Evolutionary conservation across 495 filamentous ascomycete genomes (phyloP).

Genomic region (Aspergillus hancockii): DNA sequence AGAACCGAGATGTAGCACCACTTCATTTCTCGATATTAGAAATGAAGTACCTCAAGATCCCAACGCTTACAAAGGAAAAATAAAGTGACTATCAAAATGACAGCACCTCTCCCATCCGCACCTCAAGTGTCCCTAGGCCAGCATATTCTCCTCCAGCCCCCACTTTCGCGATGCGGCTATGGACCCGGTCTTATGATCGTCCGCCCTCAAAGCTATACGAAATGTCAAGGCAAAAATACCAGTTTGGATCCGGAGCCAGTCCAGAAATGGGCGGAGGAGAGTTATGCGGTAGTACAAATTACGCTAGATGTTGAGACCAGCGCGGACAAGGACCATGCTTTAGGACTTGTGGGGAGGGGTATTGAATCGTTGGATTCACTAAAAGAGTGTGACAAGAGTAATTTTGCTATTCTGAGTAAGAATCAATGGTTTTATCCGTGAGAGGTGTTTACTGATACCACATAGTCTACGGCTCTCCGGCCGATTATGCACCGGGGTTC

Average conservation of each 20-base stretch:
- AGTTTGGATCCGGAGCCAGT: conserved; percentile 34
- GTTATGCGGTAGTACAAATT: conserved; percentile 35
- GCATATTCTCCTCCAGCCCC: conserved; percentile 43
- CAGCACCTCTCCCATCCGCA: conserved; percentile 13
- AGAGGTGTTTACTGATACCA: background rate
- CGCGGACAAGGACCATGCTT: conserved; percentile 5
- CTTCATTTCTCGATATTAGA: no score
- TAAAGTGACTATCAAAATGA: background rate
- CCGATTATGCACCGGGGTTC: conserved; percentile 28
- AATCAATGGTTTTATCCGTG: background rate
- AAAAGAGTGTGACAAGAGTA: conserved; percentile 22
- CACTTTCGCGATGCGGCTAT: conserved; percentile 54
- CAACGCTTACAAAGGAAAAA: background rate
- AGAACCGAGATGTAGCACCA: no score
- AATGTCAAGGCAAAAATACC: conserved; percentile 24
- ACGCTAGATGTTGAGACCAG: conserved; percentile 20
- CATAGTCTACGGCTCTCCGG: conserved; percentile 29
- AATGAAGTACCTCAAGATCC: no score
- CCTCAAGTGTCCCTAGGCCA: conserved; percentile 8
- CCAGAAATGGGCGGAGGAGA: conserved; percentile 45
- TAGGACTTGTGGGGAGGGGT: conserved; percentile 15
- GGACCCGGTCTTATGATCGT: conserved; percentile 58
- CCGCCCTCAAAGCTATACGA: conserved; percentile 20
- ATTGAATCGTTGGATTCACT: conserved; percentile 17
- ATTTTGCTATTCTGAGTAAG: conserved; percentile 26